These are phyloP conservation scores for Aspergillus sclerotiicarbonarius DNA, from an alignment of 495 filamentous ascomycete genomes.

Conservation along the genomic window DNA sequence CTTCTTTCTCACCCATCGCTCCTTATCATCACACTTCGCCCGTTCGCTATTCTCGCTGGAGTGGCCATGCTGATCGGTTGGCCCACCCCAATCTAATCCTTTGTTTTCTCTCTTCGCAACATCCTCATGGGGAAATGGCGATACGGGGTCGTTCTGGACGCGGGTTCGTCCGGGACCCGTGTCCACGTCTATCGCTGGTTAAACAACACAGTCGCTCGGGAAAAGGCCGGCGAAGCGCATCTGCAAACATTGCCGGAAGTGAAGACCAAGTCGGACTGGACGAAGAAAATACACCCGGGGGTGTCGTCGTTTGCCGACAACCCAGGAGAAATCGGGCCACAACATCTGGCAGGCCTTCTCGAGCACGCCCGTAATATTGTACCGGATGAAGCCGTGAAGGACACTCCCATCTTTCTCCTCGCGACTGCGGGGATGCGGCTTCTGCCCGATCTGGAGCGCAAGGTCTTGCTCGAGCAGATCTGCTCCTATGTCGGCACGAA, in stretches of 20 bases:
- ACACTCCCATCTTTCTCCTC: slow-evolving; percentile 91
- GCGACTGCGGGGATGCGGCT: slow-evolving; percentile 97
- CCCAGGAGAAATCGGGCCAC: slow-evolving; percentile 71
- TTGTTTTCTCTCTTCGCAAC: slow-evolving; percentile 9
- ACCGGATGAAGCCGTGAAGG: slow-evolving; percentile 70
- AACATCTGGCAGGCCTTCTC: slow-evolving; percentile 75
- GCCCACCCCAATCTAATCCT: slow-evolving; percentile 6
- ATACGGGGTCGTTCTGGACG: slow-evolving; percentile 68
- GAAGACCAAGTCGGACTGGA: slow-evolving; percentile 81
- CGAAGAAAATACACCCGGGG: slow-evolving; percentile 87
- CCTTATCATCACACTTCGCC: too few relatives aligned
- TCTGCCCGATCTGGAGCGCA: slow-evolving; percentile 69
- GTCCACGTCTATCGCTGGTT: slow-evolving; percentile 93
- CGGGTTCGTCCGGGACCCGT: slow-evolving; percentile 80
- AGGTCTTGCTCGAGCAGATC: slow-evolving; percentile 68
- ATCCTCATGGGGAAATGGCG: slow-evolving; percentile 54
- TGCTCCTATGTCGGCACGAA: slow-evolving; percentile 79
- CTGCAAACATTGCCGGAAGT: slow-evolving; percentile 73
- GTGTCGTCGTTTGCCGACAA: slow-evolving; percentile 85
- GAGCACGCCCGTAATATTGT: slow-evolving; percentile 81
- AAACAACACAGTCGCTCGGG: slow-evolving; percentile 65
- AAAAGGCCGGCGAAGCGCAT: slow-evolving; percentile 56
- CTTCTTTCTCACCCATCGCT: too few relatives aligned
- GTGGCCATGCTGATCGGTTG: slow-evolving; percentile 35
- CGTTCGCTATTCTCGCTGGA: slow-evolving; percentile 38